Evolutionary conservation across 1,284 basidiomycete genomes (phyloP).

Genomic region (Psilocybe mexicana): DNA sequence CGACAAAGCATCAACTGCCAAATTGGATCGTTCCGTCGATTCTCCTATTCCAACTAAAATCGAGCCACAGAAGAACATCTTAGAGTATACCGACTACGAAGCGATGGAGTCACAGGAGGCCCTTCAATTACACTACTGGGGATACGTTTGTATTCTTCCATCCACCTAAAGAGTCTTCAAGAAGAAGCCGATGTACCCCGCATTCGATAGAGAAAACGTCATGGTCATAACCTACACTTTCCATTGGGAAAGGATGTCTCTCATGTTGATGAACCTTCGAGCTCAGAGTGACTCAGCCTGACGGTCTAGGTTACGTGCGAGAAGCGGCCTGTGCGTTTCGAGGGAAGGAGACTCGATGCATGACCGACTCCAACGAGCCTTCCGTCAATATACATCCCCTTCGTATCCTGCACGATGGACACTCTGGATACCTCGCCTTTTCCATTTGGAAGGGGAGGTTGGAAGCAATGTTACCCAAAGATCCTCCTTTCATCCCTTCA

Average conservation of each 20-base stretch:
- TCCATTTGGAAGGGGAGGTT: background rate
- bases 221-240: background rate
- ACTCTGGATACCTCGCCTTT: background rate
- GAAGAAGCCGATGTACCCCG: background rate
- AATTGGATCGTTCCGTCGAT: too few relatives aligned
- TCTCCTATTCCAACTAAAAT: too few relatives aligned
- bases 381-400: background rate
- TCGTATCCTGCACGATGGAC: background rate
- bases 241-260: background rate
- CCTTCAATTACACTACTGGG: too few relatives aligned
- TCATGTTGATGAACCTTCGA: background rate
- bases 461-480: background rate
- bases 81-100: too few relatives aligned
- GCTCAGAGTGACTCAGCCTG: background rate
- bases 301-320: background rate
- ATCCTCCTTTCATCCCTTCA: background rate
- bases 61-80: too few relatives aligned
- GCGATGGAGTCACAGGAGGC: too few relatives aligned
- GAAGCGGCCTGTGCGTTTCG: background rate
- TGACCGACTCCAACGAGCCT: background rate
- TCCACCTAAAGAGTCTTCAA: too few relatives aligned
- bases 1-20: background rate
- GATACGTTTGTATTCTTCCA: too few relatives aligned
- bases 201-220: background rate
- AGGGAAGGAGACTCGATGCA: background rate